Evolutionary conservation across 2,329 filamentous ascomycete species (phyloP), one percentile per base, ranked within the genome.

Genomic region (Talaromyces marneffei): DNA sequence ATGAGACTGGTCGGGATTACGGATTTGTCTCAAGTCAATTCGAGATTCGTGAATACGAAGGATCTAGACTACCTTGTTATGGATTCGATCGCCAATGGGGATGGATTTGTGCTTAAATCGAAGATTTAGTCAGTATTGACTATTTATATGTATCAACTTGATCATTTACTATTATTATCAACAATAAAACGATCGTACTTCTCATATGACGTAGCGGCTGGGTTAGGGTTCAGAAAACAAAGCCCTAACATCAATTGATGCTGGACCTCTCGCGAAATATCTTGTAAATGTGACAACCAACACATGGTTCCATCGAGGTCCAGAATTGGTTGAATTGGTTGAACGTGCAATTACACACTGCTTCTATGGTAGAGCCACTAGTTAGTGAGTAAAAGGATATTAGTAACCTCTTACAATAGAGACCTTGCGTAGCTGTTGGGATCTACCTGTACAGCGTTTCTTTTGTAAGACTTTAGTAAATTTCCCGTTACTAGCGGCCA

Each of bases 1-100:
- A 87, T 89, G 85, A 79, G 85, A 53, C 74, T 89, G 42, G 80
- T 97, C 20, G 93, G 93, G 7, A 91, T 85, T 1, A 85, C 88
- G 72, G 87, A 79, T 60, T 80, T 96, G 14, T 83, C 84, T 57
- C 85, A 96, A 61, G 78, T 97, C 60, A 87, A 89, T 0, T 84
- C 86, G 64, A 83, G 86, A 74, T 83, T 91, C 78, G 89, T 92
- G 78, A 83, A 88, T 84, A 57, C 53, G 10, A 40, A 25, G 12
- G 39, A 42, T 29, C 31, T 57, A 25, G 54, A 57, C 5, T 8
- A 37, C 16, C 20, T 37, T 6, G 12, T 46, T 7, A 14, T 27
- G 23, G 12, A 46, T 27, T 25, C 42, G 8, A 46, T 46, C 20
- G 6, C 4, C 14, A 12, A 46, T 25, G 42, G 4, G 6, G 10